Percentiles rank a stretch among this genome's conserved stretches.
Conservation (phyloP, 306 rosid genomes). For the Ziziphus jujuba region DNA sequence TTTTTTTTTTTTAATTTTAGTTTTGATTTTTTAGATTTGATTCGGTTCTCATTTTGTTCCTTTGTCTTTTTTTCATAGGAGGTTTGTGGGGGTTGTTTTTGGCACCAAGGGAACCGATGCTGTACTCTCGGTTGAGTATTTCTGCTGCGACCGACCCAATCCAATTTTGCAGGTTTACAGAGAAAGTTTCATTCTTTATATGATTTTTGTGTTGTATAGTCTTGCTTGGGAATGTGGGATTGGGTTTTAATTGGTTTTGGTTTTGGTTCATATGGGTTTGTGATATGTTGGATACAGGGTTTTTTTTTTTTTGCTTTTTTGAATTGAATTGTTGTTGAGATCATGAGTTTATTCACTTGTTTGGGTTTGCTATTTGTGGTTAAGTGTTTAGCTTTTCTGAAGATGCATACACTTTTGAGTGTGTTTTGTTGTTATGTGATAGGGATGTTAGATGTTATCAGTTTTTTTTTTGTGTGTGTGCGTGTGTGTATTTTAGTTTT, state of each 20-base stretch:
- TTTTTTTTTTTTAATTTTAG: too few relatives aligned
- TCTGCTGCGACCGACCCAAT: constrained; percentile 93
- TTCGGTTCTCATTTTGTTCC: background rate
- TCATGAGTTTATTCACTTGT: background rate
- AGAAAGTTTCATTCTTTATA: background rate
- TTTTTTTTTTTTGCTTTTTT: too few relatives aligned
- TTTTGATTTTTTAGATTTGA: background rate
- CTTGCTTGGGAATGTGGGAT: background rate
- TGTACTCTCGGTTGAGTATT: constrained; percentile 63
- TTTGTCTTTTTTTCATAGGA: constrained; percentile 40
- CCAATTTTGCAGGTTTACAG: constrained; percentile 76
- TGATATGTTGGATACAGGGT: background rate
- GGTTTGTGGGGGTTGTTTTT: constrained; percentile 61
- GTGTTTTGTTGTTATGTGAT: too few relatives aligned
- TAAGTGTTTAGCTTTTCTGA: background rate
- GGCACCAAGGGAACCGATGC: constrained; percentile 68
- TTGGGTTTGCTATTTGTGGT: background rate
- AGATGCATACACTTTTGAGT: too few relatives aligned
- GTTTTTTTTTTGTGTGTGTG: too few relatives aligned
- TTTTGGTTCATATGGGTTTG: background rate
- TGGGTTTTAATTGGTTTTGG: constrained; percentile 4
- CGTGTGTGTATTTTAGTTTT: too few relatives aligned
- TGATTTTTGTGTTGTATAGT: constrained; percentile 5
- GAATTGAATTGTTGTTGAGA: background rate
- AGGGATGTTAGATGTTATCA: too few relatives aligned